Conservation (phyloP, 108 stramenopile species). For the Nitzschia sp. region DNA sequence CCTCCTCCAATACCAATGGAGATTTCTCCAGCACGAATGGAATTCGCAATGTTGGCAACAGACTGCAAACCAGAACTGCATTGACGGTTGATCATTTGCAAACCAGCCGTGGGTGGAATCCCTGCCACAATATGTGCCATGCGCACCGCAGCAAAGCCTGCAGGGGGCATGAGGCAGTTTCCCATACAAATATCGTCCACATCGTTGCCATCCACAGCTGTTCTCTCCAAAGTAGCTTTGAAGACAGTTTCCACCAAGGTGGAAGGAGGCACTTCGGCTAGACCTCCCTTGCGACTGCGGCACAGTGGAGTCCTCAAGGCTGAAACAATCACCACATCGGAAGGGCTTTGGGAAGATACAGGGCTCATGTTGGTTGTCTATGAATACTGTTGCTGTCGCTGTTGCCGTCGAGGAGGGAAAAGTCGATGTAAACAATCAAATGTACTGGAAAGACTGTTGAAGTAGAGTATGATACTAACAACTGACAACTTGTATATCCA, state of each 20-base stretch:
- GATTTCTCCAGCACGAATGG: conserved; percentile 75
- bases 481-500: background rate
- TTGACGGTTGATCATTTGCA: conserved; percentile 82
- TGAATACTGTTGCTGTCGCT: background rate
- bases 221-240: conserved; percentile 31
- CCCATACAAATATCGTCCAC: conserved; percentile 89
- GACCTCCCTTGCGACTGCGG: conserved; percentile 71
- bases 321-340: conserved; percentile 80
- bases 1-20: conserved; percentile 90
- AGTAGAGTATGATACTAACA: background rate
- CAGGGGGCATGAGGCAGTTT: conserved; percentile 88
- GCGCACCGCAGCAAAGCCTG: conserved; percentile 83
- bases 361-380: background rate
- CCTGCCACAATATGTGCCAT: conserved; percentile 90
- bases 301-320: conserved; percentile 84
- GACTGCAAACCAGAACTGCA: conserved; percentile 95
- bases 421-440: background rate
- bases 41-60: conserved; percentile 82
- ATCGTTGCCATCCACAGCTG: conserved; percentile 26
- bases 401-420: background rate
- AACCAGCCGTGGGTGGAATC: conserved; percentile 63
- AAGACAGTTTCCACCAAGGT: conserved; percentile 70
- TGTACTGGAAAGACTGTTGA: background rate
- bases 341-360: conserved; percentile 21
- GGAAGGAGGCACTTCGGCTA: conserved; percentile 71